Evolutionary conservation across 805 yeast genomes (phyloP), one percentile per base, ranked within the genome.

Genomic region (Wickerhamiella sergipiensis): DNA sequence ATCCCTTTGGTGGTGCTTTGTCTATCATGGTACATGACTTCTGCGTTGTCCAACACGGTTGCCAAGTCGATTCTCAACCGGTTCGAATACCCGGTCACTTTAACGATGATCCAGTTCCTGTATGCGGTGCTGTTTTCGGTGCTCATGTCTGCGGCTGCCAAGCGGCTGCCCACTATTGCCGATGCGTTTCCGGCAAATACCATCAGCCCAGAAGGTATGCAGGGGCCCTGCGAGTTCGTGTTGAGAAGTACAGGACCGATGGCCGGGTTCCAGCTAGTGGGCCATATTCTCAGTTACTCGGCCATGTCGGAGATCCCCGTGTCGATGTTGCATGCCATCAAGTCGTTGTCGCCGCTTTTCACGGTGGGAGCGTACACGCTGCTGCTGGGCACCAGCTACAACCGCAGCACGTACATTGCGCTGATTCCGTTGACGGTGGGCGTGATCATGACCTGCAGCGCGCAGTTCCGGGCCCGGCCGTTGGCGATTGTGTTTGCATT

Each of bases 241-340:
- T 53, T 67, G 31, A 47, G 49, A 26, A 53, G 65, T 50, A 86
- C 95, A 0, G 76, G 86, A 21, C 97, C 97, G 18, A 87, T 90
- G 95, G 97, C 97, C 7, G 71, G 81, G 54, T 92, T 90, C 69
- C 97, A 90, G 70, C 85, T 90, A 57, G 71, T 82, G 19, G 98
- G 97, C 19, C 97, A 90, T 66, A 79, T 89, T 55, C 78, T 94
- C 13, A 79, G 94, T 7, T 96, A 89, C 64, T 84, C 85, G 62
- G 90, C 97, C n/a, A 88, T 96, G 2, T 77, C 89, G 1, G 66
- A 85, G 54, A 85, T 92, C 48, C 96, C 96, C 0, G 96, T 92
- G n/a, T 85, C 96, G 5, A 69, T 89, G 56, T 97, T 92, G 19
- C 97, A 90, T 65, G 88, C 97, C 8, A 81, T 90, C 59, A 92